These are phyloP conservation scores for Lactarius pseudohatsudake DNA, from an alignment of 768 basidiomycete genomes.

Conservation along the genomic window DNA sequence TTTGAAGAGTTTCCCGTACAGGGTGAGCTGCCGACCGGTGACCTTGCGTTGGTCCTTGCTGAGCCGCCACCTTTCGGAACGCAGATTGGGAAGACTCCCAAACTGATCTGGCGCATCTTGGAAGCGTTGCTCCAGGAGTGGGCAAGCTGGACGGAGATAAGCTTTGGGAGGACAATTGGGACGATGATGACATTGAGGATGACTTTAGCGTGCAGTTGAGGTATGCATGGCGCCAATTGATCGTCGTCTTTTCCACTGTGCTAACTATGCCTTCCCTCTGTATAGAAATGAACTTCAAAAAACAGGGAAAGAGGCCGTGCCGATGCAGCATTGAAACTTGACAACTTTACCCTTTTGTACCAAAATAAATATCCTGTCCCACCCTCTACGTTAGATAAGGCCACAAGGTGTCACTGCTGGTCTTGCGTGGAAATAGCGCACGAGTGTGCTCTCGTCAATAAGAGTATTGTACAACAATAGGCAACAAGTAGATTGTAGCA, in stretches of 20 bases:
- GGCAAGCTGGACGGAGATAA: slow-evolving; percentile 84
- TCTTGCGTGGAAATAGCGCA: background rate
- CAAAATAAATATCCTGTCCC: background rate
- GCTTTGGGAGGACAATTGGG: slow-evolving; percentile 99
- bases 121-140: slow-evolving; percentile 68
- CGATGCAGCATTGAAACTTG: slow-evolving; percentile 27
- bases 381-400: background rate
- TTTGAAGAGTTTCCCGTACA: slow-evolving; percentile 91
- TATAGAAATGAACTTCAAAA: slow-evolving; percentile 68
- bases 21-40: slow-evolving; percentile 47
- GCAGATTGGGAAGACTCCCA: slow-evolving; percentile 86
- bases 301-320: slow-evolving; percentile 45
- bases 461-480: slow-evolving; percentile 5
- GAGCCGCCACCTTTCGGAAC: background rate
- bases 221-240: slow-evolving; percentile 49
- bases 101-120: slow-evolving; percentile 78
- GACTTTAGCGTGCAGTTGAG: slow-evolving; percentile 95
- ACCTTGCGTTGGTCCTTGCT: background rate
- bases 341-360: background rate
- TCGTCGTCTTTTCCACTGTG: background rate
- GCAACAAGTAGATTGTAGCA: background rate
- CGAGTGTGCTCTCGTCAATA: background rate
- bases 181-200: slow-evolving; percentile 98
- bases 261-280: background rate
- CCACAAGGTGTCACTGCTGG: background rate